These are phyloP conservation scores for Boletellus sp. DNA, from an alignment of 1,284 basidiomycete genomes.

Conservation along the genomic window DNA sequence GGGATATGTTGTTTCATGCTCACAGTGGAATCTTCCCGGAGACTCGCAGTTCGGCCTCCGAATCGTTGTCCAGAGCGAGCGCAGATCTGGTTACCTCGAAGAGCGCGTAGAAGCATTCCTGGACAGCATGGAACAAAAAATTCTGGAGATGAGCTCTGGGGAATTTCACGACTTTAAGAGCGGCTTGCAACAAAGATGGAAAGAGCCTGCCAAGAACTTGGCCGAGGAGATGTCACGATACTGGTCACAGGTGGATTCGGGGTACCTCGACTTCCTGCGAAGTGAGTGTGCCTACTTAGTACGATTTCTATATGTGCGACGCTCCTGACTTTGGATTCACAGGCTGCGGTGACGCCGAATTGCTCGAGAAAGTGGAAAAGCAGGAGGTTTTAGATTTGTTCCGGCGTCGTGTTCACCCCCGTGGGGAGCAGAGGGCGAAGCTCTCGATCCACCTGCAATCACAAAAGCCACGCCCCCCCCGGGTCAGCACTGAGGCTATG, in stretches of 20 bases:
- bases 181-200: constrained; percentile 59
- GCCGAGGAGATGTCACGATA: constrained; percentile 63
- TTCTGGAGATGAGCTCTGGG: constrained; percentile 57
- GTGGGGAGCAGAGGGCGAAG: constrained; percentile 68
- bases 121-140: constrained; percentile 57
- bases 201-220: constrained; percentile 74
- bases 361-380: constrained; percentile 54
- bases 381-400: constrained; percentile 79
- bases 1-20: constrained; percentile 82
- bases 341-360: constrained; percentile 26
- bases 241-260: constrained; percentile 68
- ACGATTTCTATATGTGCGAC: background rate
- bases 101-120: constrained; percentile 86
- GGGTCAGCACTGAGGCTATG: constrained; percentile 65
- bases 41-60: constrained; percentile 75
- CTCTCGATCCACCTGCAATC: constrained; percentile 80
- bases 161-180: constrained; percentile 67
- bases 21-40: constrained; percentile 53
- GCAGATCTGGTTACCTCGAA: constrained; percentile 82
- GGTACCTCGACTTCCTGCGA: constrained; percentile 66
- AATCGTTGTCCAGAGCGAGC: constrained; percentile 92
- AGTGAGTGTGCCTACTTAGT: constrained; percentile 40
- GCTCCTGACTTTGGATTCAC: background rate
- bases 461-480: constrained; percentile 55
- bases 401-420: constrained; percentile 67